Evolutionary conservation across 1,284 basidiomycete species (phyloP).

Genomic region (Cryptococcus sp.): DNA sequence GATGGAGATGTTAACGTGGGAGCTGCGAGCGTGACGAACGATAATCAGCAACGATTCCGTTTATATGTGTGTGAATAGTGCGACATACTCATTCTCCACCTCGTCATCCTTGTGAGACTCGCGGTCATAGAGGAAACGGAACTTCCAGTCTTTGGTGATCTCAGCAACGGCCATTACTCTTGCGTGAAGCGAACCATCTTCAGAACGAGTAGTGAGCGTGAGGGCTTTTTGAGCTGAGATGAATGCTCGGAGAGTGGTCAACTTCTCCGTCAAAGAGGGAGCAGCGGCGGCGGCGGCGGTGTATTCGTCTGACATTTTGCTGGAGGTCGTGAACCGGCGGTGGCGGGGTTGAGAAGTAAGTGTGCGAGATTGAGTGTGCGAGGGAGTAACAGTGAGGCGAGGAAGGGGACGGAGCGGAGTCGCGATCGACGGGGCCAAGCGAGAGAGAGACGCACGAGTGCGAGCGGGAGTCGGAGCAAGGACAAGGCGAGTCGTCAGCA

Average conservation of each 20-base stretch:
- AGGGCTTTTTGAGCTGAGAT: constrained; percentile 65
- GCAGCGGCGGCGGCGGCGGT: constrained; percentile 18
- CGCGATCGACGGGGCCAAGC: too few relatives aligned
- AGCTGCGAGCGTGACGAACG: constrained; percentile 27
- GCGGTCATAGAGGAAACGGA: constrained; percentile 72
- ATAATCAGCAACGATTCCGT: not conserved
- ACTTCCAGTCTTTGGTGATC: constrained; percentile 41
- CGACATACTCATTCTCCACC: constrained; percentile 64
- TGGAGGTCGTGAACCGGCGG: constrained; percentile 5
- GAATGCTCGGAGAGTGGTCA: constrained; percentile 46
- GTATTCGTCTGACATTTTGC: constrained; percentile 40
- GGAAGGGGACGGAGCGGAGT: not conserved
- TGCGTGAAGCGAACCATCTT: constrained; percentile 74
- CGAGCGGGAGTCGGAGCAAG: too few relatives aligned
- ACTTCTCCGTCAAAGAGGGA: constrained; percentile 33
- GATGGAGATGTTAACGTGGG: constrained; percentile 77
- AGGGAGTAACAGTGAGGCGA: not conserved
- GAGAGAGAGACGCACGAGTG: too few relatives aligned
- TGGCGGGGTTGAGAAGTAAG: not conserved
- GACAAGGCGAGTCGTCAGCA: too few relatives aligned
- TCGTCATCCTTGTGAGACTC: constrained; percentile 74
- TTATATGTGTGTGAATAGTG: too few relatives aligned
- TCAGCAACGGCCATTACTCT: constrained; percentile 75
- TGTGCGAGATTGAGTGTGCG: not conserved
- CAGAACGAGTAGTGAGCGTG: constrained; percentile 77